A percentile compares a stretch with the other conserved stretches of the same genome.
phyloP scores from a whole-genome alignment of 768 basidiomycete species.

The Collybia sordida region DNA sequence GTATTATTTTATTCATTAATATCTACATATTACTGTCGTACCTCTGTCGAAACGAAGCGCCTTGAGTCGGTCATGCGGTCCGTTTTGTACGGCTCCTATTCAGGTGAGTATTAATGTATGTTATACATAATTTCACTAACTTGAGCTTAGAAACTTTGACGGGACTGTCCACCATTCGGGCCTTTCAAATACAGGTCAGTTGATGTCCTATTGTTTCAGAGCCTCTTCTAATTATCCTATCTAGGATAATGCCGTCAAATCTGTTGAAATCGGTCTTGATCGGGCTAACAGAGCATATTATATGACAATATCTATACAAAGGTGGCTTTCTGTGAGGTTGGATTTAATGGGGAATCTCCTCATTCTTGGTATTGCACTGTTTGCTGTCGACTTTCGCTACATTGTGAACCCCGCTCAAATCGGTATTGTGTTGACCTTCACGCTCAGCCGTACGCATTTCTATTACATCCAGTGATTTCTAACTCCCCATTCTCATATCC shows the following conservation, averaged over 20 bases:
- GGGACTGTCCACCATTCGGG: conserved; percentile 61
- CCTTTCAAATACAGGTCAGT: conserved; percentile 54
- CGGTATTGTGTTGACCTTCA: conserved; percentile 60
- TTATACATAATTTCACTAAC: neutral
- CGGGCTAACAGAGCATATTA: conserved; percentile 62
- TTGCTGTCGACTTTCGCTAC: conserved; percentile 60
- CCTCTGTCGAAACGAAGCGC: conserved; percentile 64
- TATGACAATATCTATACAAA: conserved; percentile 63
- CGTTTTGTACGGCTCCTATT: conserved; percentile 53
- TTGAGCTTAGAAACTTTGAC: conserved; percentile 51
- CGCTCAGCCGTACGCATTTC: conserved; percentile 42
- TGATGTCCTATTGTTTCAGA: neutral
- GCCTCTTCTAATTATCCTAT: neutral
- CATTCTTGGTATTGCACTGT: conserved; percentile 67
- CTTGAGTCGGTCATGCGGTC: conserved; percentile 66
- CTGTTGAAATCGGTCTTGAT: conserved; percentile 54
- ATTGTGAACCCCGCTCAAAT: conserved; percentile 58
- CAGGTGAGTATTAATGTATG: conserved; percentile 35
- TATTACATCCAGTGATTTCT: neutral
- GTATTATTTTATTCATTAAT: conserved; percentile 49
- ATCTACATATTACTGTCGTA: conserved; percentile 56
- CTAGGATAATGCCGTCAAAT: conserved; percentile 44
- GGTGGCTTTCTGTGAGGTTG: conserved; percentile 62
- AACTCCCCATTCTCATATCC: neutral
- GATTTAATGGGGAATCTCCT: conserved; percentile 68